Percentiles rank a stretch among this genome's conserved stretches.
These are phyloP conservation scores for Colletotrichum sp. DNA, from an alignment of 2,329 filamentous ascomycete genomes.

Conservation along the genomic window DNA sequence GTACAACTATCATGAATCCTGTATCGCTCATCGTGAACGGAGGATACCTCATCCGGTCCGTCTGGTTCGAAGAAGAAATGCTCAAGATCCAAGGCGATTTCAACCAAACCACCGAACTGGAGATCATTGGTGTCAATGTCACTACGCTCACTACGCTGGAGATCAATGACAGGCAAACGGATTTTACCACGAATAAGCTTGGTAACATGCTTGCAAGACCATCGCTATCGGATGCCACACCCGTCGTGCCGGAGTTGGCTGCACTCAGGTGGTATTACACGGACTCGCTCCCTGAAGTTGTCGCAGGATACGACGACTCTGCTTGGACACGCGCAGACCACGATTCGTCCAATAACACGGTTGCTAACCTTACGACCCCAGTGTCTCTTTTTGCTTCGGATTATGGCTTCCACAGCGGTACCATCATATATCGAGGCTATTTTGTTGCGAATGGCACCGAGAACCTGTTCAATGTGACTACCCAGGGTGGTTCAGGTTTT, in stretches of 20 bases:
- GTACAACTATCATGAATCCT: slow-evolving; percentile 38
- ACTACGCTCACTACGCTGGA: slow-evolving; percentile 51
- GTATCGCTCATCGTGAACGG: slow-evolving; percentile 64
- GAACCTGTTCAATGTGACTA: slow-evolving; percentile 57
- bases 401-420: slow-evolving; percentile 76
- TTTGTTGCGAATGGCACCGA: slow-evolving; percentile 70
- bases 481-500: slow-evolving; percentile 71
- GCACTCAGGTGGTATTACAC: slow-evolving; percentile 70
- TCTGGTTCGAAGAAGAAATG: slow-evolving; percentile 56
- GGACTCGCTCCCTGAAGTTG: slow-evolving; percentile 74
- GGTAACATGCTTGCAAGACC: slow-evolving; percentile 48
- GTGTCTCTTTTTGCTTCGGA: slow-evolving; percentile 72
- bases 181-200: slow-evolving; percentile 40
- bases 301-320: slow-evolving; percentile 69
- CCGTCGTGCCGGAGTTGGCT: slow-evolving; percentile 60
- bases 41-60: slow-evolving; percentile 68
- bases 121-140: slow-evolving; percentile 68
- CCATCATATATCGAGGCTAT: slow-evolving; percentile 71
- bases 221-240: slow-evolving; percentile 40
- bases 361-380: slow-evolving; percentile 61
- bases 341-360: slow-evolving; percentile 64
- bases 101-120: slow-evolving; percentile 70
- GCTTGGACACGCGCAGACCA: slow-evolving; percentile 67
- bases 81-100: slow-evolving; percentile 73
- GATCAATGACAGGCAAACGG: slow-evolving; percentile 42